Evolutionary conservation across 2,329 filamentous ascomycete genomes (phyloP).

Genomic region (Alternaria sp.): DNA sequence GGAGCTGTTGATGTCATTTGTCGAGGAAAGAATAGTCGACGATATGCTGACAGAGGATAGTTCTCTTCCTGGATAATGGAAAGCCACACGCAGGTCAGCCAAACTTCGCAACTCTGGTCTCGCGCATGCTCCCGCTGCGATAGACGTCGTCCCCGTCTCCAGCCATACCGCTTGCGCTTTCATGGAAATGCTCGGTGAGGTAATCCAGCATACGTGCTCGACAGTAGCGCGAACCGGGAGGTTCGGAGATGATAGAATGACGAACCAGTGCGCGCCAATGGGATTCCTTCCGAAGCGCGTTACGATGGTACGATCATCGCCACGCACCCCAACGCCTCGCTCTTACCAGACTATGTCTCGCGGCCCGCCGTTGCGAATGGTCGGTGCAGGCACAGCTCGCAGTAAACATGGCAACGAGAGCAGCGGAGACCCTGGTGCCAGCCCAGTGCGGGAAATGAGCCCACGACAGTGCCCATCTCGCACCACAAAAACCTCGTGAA

Average conservation of each 20-base stretch:
- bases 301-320: conserved; percentile 3
- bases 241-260: not conserved
- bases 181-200: not conserved
- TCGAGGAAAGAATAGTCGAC: not conserved
- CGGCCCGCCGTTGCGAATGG: conserved; percentile 9
- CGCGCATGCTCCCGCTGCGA: not conserved
- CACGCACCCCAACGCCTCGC: conserved; percentile 5
- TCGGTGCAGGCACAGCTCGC: not conserved
- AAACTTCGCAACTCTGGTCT: not conserved
- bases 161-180: not conserved
- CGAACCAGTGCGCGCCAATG: conserved; percentile 7
- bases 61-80: not conserved
- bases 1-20: too few species aligned
- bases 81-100: not conserved
- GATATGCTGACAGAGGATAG: not conserved
- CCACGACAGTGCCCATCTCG: not conserved
- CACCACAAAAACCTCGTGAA: conserved; percentile 1
- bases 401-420: conserved; percentile 4
- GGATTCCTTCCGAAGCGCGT: conserved; percentile 4
- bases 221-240: conserved; percentile 2
- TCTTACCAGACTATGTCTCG: conserved; percentile 1
- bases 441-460: not conserved
- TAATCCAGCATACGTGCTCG: not conserved
- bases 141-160: not conserved
- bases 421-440: conserved; percentile 6